phyloP scores from a whole-genome alignment of 306 rosid species.

The Rubus idaeus region DNA sequence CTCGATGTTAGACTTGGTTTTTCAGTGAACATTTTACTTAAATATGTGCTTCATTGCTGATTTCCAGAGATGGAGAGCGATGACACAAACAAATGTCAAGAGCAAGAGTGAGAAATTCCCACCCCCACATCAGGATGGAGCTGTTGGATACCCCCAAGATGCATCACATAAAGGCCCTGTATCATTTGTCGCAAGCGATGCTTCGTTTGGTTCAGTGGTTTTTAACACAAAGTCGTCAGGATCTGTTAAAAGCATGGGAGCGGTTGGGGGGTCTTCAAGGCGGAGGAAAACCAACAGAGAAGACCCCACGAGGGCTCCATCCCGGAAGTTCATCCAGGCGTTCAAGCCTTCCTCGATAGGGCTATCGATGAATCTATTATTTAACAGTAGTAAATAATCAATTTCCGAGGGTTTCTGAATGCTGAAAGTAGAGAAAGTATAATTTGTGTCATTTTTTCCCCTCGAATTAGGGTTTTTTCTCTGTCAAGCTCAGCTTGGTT shows the following conservation, averaged over 20 bases:
- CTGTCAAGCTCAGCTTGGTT: constrained; percentile 26
- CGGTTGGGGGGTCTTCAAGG: constrained; percentile 47
- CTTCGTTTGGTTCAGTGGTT: constrained; percentile 57
- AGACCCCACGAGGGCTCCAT: constrained; percentile 49
- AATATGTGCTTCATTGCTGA: constrained; percentile 28
- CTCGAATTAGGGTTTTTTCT: constrained; percentile 19
- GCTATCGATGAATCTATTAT: constrained; percentile 52
- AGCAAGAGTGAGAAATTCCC: constrained; percentile 99
- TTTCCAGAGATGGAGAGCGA: constrained; percentile 84
- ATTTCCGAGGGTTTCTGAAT: constrained; percentile 32
- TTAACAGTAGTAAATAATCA: constrained; percentile 54
- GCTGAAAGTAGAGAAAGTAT: constrained; percentile 35
- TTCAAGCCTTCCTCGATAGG: constrained; percentile 72
- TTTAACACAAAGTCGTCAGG: constrained; percentile 55
- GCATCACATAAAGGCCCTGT: constrained; percentile 54
- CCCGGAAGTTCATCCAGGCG: constrained; percentile 64
- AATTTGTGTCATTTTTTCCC: constrained; percentile 23
- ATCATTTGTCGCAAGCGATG: constrained; percentile 63
- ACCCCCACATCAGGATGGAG: constrained; percentile 93
- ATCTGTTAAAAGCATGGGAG: constrained; percentile 39
- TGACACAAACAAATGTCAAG: constrained; percentile 64
- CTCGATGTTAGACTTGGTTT: neutral
- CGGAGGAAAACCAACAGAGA: constrained; percentile 46
- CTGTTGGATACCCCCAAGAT: constrained; percentile 68
- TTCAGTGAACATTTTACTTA: neutral